Percentiles rank a stretch among this genome's conserved stretches.
phyloP scores from a whole-genome alignment of 2,329 filamentous ascomycete genomes.

The Camillea tinctor region DNA sequence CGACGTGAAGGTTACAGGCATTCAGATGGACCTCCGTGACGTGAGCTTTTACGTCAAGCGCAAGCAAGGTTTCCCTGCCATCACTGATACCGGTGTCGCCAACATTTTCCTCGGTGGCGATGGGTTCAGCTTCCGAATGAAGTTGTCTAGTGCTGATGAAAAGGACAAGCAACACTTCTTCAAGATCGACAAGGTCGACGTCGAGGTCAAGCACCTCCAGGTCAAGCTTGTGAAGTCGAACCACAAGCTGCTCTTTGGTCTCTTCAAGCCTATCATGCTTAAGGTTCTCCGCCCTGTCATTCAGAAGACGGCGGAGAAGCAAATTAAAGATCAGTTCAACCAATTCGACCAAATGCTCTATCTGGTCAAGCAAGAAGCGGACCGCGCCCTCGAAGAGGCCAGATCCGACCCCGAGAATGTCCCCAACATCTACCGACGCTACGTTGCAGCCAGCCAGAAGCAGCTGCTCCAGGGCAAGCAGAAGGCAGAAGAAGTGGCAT shows the following conservation, averaged over 20 bases:
- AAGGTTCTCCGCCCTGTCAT: slow-evolving; percentile 80
- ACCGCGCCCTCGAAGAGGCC: slow-evolving; percentile 66
- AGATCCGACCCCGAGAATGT: slow-evolving; percentile 69
- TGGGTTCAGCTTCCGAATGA: slow-evolving; percentile 89
- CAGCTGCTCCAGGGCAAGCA: slow-evolving; percentile 73
- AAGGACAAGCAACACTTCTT: slow-evolving; percentile 80
- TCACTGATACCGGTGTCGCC: slow-evolving; percentile 84
- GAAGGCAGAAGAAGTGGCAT: slow-evolving; percentile 62
- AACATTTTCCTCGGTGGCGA: slow-evolving; percentile 85
- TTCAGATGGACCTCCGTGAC: slow-evolving; percentile 89
- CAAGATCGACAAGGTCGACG: slow-evolving; percentile 87
- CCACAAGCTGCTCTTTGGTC: slow-evolving; percentile 83
- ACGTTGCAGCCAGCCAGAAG: slow-evolving; percentile 72
- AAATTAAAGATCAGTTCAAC: slow-evolving; percentile 79
- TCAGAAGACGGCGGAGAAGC: slow-evolving; percentile 84
- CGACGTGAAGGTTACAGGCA: slow-evolving; percentile 81
- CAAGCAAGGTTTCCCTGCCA: slow-evolving; percentile 86
- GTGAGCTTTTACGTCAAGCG: slow-evolving; percentile 94
- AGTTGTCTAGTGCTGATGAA: slow-evolving; percentile 77
- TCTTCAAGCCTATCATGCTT: slow-evolving; percentile 86
- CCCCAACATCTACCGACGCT: slow-evolving; percentile 84
- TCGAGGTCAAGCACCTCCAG: slow-evolving; percentile 76
- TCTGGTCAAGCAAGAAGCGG: slow-evolving; percentile 79
- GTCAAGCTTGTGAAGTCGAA: slow-evolving; percentile 93
- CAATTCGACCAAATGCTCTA: slow-evolving; percentile 72